phyloP scores from a whole-genome alignment of 768 basidiomycete genomes.

The Rhodotorula taiwanensis region DNA sequence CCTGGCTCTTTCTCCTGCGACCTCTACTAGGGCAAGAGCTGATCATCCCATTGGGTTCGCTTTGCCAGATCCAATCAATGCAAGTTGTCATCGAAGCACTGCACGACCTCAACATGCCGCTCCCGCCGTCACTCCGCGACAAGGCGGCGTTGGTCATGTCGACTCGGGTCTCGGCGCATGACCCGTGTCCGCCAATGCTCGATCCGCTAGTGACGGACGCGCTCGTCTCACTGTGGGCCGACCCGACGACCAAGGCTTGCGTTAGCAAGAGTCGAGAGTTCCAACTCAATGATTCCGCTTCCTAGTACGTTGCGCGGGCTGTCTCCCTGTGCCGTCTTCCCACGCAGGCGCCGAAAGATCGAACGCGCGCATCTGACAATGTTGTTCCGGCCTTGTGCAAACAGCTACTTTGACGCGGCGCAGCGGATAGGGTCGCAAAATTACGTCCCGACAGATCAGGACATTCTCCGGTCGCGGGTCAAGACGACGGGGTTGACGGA shows the following conservation, averaged over 20 bases:
- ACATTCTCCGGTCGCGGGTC: constrained; percentile 85
- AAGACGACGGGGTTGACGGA: constrained; percentile 98
- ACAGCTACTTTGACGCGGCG: constrained; percentile 85
- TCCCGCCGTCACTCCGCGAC: constrained; percentile 69
- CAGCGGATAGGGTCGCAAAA: constrained; percentile 65
- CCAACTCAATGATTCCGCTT: constrained; percentile 92
- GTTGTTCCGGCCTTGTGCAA: too few species aligned
- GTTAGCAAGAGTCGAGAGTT: constrained; percentile 84
- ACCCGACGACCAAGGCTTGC: constrained; percentile 68
- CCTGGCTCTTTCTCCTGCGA: too few species aligned
- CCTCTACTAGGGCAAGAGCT: background rate
- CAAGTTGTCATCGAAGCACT: constrained; percentile 88
- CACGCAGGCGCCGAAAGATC: too few species aligned
- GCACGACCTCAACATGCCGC: constrained; percentile 60
- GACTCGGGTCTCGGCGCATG: constrained; percentile 36
- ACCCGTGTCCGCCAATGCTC: constrained; percentile 47
- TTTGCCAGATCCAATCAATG: constrained; percentile 67
- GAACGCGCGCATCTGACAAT: too few species aligned
- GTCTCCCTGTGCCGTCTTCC: background rate
- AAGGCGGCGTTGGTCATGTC: constrained; percentile 48
- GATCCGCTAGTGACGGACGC: constrained; percentile 71
- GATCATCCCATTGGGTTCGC: too few species aligned
- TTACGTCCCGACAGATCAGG: constrained; percentile 90
- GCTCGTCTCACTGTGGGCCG: constrained; percentile 69
- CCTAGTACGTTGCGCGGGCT: constrained; percentile 54